phyloP scores from a whole-genome alignment of 495 filamentous ascomycete species.

The Tetracladium setigerum region DNA sequence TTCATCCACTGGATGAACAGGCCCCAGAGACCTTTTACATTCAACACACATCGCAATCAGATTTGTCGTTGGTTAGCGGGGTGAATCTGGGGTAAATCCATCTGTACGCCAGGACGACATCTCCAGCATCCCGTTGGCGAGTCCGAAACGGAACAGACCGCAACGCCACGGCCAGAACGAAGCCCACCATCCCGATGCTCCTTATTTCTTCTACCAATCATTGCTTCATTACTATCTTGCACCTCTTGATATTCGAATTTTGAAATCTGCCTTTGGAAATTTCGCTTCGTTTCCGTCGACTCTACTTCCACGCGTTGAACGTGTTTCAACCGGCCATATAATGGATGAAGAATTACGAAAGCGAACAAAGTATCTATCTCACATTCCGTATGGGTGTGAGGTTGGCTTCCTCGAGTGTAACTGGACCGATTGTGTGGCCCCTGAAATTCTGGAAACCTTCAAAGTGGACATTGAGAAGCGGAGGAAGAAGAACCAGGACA shows the following conservation, averaged over 20 bases:
- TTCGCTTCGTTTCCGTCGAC: slow-evolving; percentile 82
- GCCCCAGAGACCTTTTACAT: slow-evolving; percentile 47
- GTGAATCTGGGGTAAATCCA: too few relatives aligned
- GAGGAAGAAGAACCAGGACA: slow-evolving; percentile 74
- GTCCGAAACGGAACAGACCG: too few relatives aligned
- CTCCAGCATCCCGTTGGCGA: too few relatives aligned
- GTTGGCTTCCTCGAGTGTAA: slow-evolving; percentile 94
- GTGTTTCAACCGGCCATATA: slow-evolving; percentile 82
- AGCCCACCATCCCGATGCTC: slow-evolving; percentile 26
- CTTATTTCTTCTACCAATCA: slow-evolving; percentile 86
- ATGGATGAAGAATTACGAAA: slow-evolving; percentile 85
- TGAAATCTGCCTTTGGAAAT: slow-evolving; percentile 81
- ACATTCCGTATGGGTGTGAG: slow-evolving; percentile 88
- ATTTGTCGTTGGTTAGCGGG: too few relatives aligned
- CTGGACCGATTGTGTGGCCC: slow-evolving; percentile 83
- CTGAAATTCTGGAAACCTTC: slow-evolving; percentile 69
- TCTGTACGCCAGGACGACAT: too few relatives aligned
- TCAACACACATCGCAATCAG: slow-evolving; percentile 38
- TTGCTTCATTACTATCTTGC: slow-evolving; percentile 89
- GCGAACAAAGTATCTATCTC: slow-evolving; percentile 81
- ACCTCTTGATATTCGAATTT: slow-evolving; percentile 88
- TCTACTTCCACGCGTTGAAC: slow-evolving; percentile 84
- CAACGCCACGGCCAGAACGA: slow-evolving; percentile 2
- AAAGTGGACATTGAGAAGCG: slow-evolving; percentile 68
- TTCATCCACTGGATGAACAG: slow-evolving; percentile 35